Percentiles rank a stretch among this genome's conserved stretches.
phyloP scores from a whole-genome alignment of 140 eudicot genomes.

The Oenanthe javanica region DNA sequence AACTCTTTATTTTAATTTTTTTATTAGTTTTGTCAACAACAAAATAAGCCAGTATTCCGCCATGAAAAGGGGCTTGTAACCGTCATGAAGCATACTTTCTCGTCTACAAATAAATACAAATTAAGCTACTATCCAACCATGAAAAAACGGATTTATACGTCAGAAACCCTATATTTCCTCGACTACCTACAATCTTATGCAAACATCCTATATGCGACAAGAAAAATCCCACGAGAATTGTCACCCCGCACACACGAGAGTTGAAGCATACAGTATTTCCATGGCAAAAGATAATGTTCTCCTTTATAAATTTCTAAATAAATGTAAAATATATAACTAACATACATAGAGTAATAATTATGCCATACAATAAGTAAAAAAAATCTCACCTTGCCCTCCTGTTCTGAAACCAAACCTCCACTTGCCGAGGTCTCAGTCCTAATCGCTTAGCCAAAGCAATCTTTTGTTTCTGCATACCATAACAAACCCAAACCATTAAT shows the following conservation, averaged over 20 bases:
- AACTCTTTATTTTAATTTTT: background rate
- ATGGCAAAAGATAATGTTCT: constrained; percentile 1
- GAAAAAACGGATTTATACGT: background rate
- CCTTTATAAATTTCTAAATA: background rate
- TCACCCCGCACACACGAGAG: background rate
- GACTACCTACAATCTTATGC: background rate
- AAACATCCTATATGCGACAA: background rate
- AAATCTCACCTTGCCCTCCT: constrained; percentile 79
- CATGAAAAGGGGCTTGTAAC: background rate
- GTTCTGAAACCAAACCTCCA: constrained; percentile 90
- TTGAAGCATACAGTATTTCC: background rate
- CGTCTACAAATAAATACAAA: background rate
- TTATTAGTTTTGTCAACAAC: background rate
- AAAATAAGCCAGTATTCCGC: background rate
- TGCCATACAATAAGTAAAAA: constrained; percentile 9
- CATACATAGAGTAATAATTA: constrained; percentile 8
- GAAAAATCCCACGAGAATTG: background rate
- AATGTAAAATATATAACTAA: background rate
- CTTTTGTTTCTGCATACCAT: constrained; percentile 57
- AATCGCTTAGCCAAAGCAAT: constrained; percentile 65
- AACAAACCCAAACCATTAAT: background rate
- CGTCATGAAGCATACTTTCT: background rate
- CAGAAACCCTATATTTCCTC: background rate
- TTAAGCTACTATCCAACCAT: background rate
- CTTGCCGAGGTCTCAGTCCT: constrained; percentile 77